Conservation (phyloP, 257 asterid species). For the Gardenia jasminoides region DNA sequence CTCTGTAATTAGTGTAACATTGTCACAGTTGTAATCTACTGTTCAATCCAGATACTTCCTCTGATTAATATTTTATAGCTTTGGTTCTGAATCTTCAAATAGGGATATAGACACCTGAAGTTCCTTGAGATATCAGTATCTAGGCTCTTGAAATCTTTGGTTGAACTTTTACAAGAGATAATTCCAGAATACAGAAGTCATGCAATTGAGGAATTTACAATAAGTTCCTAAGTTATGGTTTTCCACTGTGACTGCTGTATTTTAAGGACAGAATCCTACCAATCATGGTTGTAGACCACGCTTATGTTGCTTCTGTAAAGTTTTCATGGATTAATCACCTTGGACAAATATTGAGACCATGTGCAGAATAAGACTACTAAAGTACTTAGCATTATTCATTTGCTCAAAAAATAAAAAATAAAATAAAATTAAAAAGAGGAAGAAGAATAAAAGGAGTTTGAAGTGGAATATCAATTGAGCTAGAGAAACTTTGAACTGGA, state of each 20-base stretch:
- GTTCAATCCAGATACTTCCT: background rate
- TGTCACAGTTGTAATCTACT: background rate
- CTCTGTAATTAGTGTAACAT: background rate
- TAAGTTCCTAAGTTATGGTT: background rate
- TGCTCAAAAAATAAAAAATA: background rate
- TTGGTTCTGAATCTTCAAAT: background rate
- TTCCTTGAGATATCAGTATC: background rate
- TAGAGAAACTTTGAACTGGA: background rate
- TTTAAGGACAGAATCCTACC: background rate
- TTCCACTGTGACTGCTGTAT: background rate
- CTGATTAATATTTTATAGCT: background rate
- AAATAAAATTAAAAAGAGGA: too few relatives aligned
- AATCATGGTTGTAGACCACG: background rate
- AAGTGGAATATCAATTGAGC: too few relatives aligned
- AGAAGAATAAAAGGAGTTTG: too few relatives aligned
- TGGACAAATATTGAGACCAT: background rate
- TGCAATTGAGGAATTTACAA: background rate
- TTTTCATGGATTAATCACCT: background rate
- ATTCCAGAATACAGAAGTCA: background rate
- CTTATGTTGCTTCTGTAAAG: background rate
- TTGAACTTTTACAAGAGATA: background rate
- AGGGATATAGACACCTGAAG: background rate
- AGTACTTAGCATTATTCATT: background rate
- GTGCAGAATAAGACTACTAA: background rate
- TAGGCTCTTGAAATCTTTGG: background rate